Evolutionary conservation across 1,139 yeast species (phyloP).

Genomic region (Kurtzmaniella quercitrusa): DNA sequence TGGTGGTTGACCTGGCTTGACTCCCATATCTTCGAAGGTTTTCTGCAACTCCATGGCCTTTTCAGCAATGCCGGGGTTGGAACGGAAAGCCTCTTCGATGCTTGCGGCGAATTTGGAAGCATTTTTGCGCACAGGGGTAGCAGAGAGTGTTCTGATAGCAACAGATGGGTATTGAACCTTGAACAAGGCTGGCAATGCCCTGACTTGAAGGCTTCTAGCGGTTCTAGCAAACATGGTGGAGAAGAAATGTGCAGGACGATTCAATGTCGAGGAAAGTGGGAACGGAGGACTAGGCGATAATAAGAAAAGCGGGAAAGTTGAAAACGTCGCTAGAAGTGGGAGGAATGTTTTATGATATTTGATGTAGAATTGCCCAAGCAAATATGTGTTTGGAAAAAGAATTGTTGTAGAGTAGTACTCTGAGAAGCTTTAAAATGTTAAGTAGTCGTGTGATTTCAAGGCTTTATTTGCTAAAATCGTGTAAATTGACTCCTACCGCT

Average conservation of each 20-base stretch:
- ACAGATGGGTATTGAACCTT: neutral
- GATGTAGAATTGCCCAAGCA: no score
- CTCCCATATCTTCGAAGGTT: slow-evolving; percentile 31
- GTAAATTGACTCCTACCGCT: no score
- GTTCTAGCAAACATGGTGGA: slow-evolving; percentile 1
- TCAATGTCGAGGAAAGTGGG: neutral
- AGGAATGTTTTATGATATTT: no score
- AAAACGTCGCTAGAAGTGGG: no score
- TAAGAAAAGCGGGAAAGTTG: no score
- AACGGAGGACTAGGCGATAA: no score
- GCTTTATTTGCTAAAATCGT: no score
- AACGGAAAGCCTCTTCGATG: slow-evolving; percentile 16
- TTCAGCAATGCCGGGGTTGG: slow-evolving; percentile 20
- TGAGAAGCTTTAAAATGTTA: no score
- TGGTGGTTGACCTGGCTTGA: slow-evolving; percentile 29
- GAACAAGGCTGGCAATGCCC: neutral
- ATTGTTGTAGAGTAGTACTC: no score
- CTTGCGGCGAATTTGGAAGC: slow-evolving; percentile 7
- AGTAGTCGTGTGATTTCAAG: no score
- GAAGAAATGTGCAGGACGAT: neutral
- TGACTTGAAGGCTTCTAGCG: neutral
- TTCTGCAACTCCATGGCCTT: slow-evolving; percentile 24
- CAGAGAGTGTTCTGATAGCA: neutral
- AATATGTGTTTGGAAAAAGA: no score
- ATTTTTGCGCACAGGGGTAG: neutral